A percentile compares a stretch with the other conserved stretches of the same genome.
Conservation (phyloP, 2,329 filamentous ascomycete species). For the Aspergillus novoparasiticus region DNA sequence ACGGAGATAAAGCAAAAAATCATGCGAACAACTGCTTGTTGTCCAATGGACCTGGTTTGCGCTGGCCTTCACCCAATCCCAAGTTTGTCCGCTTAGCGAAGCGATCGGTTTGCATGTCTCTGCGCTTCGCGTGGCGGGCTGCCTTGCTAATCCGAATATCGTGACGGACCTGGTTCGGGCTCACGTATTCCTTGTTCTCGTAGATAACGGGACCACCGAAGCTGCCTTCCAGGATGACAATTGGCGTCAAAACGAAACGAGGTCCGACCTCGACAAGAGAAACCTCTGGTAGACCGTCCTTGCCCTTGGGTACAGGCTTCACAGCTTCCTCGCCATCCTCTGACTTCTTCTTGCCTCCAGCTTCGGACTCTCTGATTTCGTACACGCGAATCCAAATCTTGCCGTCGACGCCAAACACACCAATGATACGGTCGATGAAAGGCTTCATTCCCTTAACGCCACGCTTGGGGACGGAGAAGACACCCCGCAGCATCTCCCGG, state of each 20-base stretch:
- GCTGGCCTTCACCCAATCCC: slow-evolving; percentile 67
- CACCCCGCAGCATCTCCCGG: slow-evolving; percentile 86
- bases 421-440: slow-evolving; percentile 93
- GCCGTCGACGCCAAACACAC: slow-evolving; percentile 84
- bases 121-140: slow-evolving; percentile 72
- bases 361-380: slow-evolving; percentile 83
- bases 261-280: slow-evolving; percentile 91
- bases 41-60: slow-evolving; percentile 71
- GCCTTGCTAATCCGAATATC: slow-evolving; percentile 79
- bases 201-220: slow-evolving; percentile 97
- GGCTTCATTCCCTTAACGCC: slow-evolving; percentile 88
- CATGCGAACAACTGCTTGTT: slow-evolving; percentile 71
- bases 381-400: slow-evolving; percentile 97
- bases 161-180: slow-evolving; percentile 87
- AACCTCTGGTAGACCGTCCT: slow-evolving; percentile 69
- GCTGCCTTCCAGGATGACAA: slow-evolving; percentile 90
- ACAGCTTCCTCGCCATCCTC: slow-evolving; percentile 44
- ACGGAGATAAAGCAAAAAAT: slow-evolving; percentile 20
- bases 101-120: slow-evolving; percentile 72
- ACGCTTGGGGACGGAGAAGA: slow-evolving; percentile 84
- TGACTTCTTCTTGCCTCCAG: slow-evolving; percentile 51
- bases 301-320: slow-evolving; percentile 45
- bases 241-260: slow-evolving; percentile 88
- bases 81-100: slow-evolving; percentile 74
- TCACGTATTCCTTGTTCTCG: slow-evolving; percentile 97